Evolutionary conservation across 345 rosid genomes (phyloP).

Genomic region (Trapa bicornis): DNA sequence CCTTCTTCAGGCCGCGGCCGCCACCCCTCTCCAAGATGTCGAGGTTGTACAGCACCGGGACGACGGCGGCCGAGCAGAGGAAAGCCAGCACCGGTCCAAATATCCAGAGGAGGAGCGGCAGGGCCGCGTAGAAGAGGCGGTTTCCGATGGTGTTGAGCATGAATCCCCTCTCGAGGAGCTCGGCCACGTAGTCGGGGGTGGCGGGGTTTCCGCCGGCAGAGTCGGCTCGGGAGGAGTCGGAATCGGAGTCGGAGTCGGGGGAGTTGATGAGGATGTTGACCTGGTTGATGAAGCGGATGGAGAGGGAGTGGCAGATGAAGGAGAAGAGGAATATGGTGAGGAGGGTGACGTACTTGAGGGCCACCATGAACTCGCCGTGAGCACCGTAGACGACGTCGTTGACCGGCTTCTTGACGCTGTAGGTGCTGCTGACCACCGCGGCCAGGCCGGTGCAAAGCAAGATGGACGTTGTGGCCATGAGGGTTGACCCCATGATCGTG

Average conservation of each 20-base stretch:
- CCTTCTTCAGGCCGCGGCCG: background rate
- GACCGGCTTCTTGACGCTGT: conserved; percentile 70
- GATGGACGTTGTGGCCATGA: conserved; percentile 94
- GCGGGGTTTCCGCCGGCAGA: conserved; percentile 7
- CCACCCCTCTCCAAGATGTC: conserved; percentile 37
- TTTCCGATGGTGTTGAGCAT: conserved; percentile 63
- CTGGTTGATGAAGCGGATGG: conserved; percentile 73
- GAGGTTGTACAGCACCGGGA: conserved; percentile 63
- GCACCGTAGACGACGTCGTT: conserved; percentile 64
- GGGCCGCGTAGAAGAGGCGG: conserved; percentile 61
- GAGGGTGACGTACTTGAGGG: conserved; percentile 68
- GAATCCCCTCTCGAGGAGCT: conserved; percentile 63
- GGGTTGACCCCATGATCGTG: conserved; percentile 91
- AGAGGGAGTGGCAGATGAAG: conserved; percentile 70
- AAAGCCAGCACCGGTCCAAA: conserved; percentile 78
- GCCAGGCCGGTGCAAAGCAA: conserved; percentile 79
- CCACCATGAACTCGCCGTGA: conserved; percentile 75
- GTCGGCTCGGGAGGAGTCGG: too few species aligned
- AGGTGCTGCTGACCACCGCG: conserved; percentile 86
- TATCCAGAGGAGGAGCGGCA: conserved; percentile 79
- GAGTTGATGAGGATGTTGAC: conserved; percentile 70
- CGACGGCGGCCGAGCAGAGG: conserved; percentile 41
- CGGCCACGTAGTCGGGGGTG: conserved; percentile 38
- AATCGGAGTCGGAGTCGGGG: conserved; percentile 18
- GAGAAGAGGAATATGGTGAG: conserved; percentile 67